These are phyloP conservation scores for Podospora pseudopauciseta DNA, from an alignment of 495 filamentous ascomycete genomes.

Conservation along the genomic window DNA sequence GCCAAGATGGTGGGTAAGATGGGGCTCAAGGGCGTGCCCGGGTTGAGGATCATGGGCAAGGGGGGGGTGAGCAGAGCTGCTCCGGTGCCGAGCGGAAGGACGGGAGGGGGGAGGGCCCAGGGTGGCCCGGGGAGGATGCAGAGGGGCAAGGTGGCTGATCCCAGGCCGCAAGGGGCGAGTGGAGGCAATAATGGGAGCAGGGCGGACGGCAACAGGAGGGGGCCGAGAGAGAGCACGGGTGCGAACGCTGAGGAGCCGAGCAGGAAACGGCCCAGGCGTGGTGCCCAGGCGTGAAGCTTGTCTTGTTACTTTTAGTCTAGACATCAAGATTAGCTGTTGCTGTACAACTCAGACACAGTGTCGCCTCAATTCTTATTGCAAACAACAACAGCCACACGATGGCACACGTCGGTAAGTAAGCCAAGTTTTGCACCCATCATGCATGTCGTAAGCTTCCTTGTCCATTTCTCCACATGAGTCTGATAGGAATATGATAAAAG, in stretches of 20 bases:
- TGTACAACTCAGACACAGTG: no score
- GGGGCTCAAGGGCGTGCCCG: conserved; percentile 34
- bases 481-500: not conserved
- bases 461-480: not conserved
- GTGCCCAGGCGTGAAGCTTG: not conserved
- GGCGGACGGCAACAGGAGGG: not conserved
- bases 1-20: conserved; percentile 27
- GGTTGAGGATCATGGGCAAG: conserved; percentile 17
- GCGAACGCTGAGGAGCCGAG: conserved; percentile 17
- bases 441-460: not conserved
- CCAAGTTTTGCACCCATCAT: no score
- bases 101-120: not conserved
- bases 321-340: no score
- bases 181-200: not conserved
- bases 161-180: not conserved
- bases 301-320: no score
- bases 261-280: conserved; percentile 15
- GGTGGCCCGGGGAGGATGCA: not conserved
- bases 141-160: not conserved
- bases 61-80: not conserved
- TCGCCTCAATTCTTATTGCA: no score
- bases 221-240: not conserved
- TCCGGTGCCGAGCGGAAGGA: conserved; percentile 1
- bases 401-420: no score
- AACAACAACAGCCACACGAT: no score